A percentile compares a stretch with the other conserved stretches of the same genome.
Evolutionary conservation across 495 filamentous ascomycete genomes (phyloP).

Genomic region (Trichocladium uniseriatum): DNA sequence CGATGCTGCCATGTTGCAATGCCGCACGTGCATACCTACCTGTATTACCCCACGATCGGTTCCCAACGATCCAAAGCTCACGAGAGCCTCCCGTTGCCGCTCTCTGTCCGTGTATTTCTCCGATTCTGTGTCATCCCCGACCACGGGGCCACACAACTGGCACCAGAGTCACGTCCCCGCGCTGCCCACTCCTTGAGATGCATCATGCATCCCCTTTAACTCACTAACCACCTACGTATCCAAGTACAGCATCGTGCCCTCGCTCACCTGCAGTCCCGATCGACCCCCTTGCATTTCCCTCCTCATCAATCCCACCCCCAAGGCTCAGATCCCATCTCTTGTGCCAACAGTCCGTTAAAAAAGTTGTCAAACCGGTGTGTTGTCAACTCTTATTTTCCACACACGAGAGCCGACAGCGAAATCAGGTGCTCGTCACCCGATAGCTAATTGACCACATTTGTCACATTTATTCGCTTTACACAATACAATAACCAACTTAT

Average conservation of each 20-base stretch:
- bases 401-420: too few species aligned
- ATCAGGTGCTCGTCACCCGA: too few species aligned
- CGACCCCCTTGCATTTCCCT: not conserved
- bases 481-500: too few species aligned
- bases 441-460: too few species aligned
- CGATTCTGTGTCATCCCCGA: not conserved
- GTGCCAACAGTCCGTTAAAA: not conserved
- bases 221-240: too few species aligned
- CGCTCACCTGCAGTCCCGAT: not conserved
- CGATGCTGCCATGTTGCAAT: not conserved
- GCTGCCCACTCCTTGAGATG: too few species aligned
- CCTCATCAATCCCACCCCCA: not conserved
- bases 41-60: not conserved
- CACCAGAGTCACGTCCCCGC: too few species aligned
- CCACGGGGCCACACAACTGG: not conserved
- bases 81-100: not conserved
- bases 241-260: not conserved
- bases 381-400: too few species aligned
- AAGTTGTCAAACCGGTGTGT: too few species aligned
- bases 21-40: not conserved
- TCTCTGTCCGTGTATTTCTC: not conserved
- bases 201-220: too few species aligned
- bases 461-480: too few species aligned
- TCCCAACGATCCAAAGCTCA: not conserved
- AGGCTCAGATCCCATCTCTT: not conserved